Conservation (phyloP, 768 basidiomycete genomes). For the Jaapia argillacea region DNA sequence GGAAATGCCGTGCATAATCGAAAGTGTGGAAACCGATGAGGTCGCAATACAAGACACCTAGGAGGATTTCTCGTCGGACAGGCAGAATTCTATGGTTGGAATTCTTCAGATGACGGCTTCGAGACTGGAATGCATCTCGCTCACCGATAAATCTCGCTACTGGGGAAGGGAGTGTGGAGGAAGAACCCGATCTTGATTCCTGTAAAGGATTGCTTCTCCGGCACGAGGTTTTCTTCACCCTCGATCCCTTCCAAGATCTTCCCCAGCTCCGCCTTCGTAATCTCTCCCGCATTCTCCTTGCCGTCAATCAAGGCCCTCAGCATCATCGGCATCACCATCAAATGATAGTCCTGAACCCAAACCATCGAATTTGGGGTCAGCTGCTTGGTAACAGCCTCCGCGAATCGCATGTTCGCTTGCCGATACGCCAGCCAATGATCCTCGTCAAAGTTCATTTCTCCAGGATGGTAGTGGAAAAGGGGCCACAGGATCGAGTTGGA, state of each 20-base stretch:
- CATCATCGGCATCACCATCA: slow-evolving; percentile 96
- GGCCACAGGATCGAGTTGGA: slow-evolving; percentile 99
- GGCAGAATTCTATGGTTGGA: slow-evolving; percentile 84
- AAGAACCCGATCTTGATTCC: slow-evolving; percentile 97
- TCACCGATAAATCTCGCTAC: slow-evolving; percentile 93
- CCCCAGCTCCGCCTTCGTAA: slow-evolving; percentile 49
- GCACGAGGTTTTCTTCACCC: slow-evolving; percentile 29
- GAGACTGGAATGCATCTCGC: slow-evolving; percentile 15
- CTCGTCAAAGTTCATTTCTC: slow-evolving; percentile 99
- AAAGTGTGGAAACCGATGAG: slow-evolving; percentile 99
- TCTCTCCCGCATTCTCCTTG: slow-evolving; percentile 41
- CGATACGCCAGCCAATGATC: slow-evolving; percentile 97
- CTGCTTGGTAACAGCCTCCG: slow-evolving; percentile 76
- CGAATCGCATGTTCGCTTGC: slow-evolving; percentile 92
- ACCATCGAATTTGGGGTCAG: slow-evolving; percentile 86
- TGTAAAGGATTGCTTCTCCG: slow-evolving; percentile 30
- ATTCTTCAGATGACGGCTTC: slow-evolving; percentile 1
- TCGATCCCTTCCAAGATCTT: slow-evolving; percentile 68
- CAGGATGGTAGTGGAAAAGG: slow-evolving; percentile 98
- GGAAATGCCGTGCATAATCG: slow-evolving; percentile 98
- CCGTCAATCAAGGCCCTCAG: slow-evolving; percentile 84
- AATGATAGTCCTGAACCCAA: slow-evolving; percentile 97
- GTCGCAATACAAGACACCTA: slow-evolving; percentile 92
- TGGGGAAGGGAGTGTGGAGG: slow-evolving; percentile 96
- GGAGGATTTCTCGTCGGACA: slow-evolving; percentile 93